Base-by-base conservation (phyloP, 768 basidiomycete species). In the Tephrocybe sp. region DNA sequence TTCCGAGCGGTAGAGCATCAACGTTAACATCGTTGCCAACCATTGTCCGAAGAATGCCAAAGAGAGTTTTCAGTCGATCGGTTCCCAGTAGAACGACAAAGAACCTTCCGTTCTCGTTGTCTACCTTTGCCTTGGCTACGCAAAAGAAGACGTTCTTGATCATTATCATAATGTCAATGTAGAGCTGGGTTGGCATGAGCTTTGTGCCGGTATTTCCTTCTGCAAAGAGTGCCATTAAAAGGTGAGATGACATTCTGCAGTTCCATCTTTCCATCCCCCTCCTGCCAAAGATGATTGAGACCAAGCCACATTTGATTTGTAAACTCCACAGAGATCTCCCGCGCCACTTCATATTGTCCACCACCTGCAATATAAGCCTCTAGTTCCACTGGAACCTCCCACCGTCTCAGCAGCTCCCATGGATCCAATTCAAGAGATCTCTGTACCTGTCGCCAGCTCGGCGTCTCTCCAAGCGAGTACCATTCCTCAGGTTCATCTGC, bases 91-190 rank as follows among this genome's bases (percentile, higher is more conserved):
- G 62, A 5, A 70, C 66, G 7, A 74, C 24, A 39, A 53, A 73
- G 48, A 75, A 72, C 44, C 59, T 30, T 1, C 62, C 58, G 38
- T 65, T 48, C 0, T 69, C 66, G 50, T 65, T 46, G 38, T 73
- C 61, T 8, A 66, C 54, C 40, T 74, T 69, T 7, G 62, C 52
- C 48, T 73, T 75, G 1, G 67, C 72, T 14, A 74, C 62, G 43
- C 71, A 74, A 48, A 73, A 72, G 41, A 51, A 69, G 0, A 52
- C 63, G 50, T 73, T 74, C 58, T 72, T 75, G n/a, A n/a, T 63
- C 67, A 70, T 71, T 2, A 66, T 51, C 60, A 64, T 60, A 36
- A 73, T 54, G 53, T 75, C 69, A 2, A 56, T 20, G 43, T 63
- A 74, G 0, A 68, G 59, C 10, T 61, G 57, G 32, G 42, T 38